Conservation (phyloP, 169 alveolate species). For the Plasmodium malariae region DNA sequence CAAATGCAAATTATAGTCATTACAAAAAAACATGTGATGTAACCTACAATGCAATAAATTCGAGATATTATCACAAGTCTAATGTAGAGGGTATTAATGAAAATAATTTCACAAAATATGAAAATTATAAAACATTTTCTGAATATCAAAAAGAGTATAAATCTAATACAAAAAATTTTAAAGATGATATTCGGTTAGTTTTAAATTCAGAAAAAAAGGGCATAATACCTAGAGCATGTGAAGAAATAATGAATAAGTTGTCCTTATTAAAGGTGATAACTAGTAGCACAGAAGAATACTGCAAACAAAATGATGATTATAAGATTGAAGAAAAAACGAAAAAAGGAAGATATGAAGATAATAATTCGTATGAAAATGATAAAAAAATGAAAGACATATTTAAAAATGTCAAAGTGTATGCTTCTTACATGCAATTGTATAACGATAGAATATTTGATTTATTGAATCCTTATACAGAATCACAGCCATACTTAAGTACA, state of each 20-base stretch:
- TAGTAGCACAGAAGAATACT: background rate
- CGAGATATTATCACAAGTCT: conserved; percentile 12
- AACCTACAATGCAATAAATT: conserved; percentile 10
- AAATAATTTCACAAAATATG: conserved; percentile 57
- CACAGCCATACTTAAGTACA: conserved; percentile 70
- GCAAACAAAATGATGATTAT: background rate
- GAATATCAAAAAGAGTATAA: conserved; percentile 67
- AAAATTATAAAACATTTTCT: conserved; percentile 59
- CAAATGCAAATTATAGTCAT: conserved; percentile 41
- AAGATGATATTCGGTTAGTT: conserved; percentile 50
- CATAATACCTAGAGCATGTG: conserved; percentile 86
- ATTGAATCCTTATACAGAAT: conserved; percentile 74
- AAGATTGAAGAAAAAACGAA: background rate
- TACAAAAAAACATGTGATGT: conserved; percentile 22
- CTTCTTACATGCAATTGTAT: conserved; percentile 83
- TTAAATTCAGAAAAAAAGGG: conserved; percentile 80
- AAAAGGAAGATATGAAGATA: background rate
- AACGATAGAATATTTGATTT: conserved; percentile 84
- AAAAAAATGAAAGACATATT: conserved; percentile 17
- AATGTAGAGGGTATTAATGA: conserved; percentile 51
- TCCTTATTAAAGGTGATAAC: conserved; percentile 7
- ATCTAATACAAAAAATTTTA: conserved; percentile 26
- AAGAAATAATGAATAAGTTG: conserved; percentile 78
- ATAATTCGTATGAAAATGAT: background rate
- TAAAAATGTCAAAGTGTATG: conserved; percentile 79